phyloP scores from a whole-genome alignment of 2,329 filamentous ascomycete genomes.

The Aspergillus ruber region DNA sequence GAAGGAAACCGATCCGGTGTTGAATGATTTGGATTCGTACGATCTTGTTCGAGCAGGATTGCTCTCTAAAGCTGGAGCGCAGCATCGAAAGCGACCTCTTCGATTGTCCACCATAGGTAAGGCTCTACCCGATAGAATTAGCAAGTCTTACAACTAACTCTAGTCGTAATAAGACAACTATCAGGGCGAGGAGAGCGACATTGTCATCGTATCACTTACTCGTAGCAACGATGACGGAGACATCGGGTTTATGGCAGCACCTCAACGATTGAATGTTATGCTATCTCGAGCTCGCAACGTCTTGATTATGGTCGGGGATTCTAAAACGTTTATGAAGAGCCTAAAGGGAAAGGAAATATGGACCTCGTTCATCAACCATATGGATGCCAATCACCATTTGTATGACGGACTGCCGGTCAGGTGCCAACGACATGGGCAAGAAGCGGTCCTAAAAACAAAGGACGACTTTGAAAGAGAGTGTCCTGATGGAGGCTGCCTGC shows the following conservation, averaged over 20 bases:
- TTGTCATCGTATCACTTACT: slow-evolving; percentile 63
- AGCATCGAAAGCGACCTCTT: slow-evolving; percentile 48
- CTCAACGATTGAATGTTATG: slow-evolving; percentile 64
- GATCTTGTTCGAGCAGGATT: slow-evolving; percentile 60
- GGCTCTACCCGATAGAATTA: slow-evolving; percentile 12
- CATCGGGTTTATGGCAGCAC: slow-evolving; percentile 64
- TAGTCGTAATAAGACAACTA: slow-evolving; percentile 57
- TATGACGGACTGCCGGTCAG: slow-evolving; percentile 56
- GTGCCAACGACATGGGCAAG: slow-evolving; percentile 55
- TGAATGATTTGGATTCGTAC: slow-evolving; percentile 62
- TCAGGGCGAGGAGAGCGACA: slow-evolving; percentile 69
- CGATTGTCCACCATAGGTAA: slow-evolving; percentile 64
- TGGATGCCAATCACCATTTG: slow-evolving; percentile 49
- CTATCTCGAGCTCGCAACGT: slow-evolving; percentile 60
- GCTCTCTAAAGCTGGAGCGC: slow-evolving; percentile 47
- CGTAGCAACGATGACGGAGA: slow-evolving; percentile 58
- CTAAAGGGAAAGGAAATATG: slow-evolving; percentile 54
- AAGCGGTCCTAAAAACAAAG: slow-evolving; percentile 41
- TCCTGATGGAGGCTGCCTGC: slow-evolving; percentile 64
- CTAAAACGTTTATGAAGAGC: slow-evolving; percentile 57
- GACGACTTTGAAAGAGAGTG: slow-evolving; percentile 56
- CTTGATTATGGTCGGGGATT: slow-evolving; percentile 65
- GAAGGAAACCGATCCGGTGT: slow-evolving; percentile 54
- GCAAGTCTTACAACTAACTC: not conserved
- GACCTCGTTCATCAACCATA: slow-evolving; percentile 50